Base-by-base conservation (phyloP, 805 yeast species). In the Ogataea pini region DNA sequence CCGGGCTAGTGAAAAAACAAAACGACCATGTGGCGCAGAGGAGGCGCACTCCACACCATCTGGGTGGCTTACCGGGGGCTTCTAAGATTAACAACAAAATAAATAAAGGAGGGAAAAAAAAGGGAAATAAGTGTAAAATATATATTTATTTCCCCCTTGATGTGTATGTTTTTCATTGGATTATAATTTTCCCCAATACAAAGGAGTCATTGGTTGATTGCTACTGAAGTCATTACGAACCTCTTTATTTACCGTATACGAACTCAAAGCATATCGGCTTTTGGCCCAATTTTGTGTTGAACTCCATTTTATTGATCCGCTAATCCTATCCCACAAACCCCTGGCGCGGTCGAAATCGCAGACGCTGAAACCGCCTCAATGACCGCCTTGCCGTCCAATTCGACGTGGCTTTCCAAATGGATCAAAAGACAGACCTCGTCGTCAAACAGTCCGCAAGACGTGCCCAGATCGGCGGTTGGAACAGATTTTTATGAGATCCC, bases 351-450 rank as follows among this genome's bases (percentile, higher is more conserved):
- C 18, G 9, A 31, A 13, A 16, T 6, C 31, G 31, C 31, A 31
- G 8, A 31, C 34, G 18, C 34, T 4, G 18, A n/a, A 8, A 31
- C 18, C 34, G 18, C 34, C 34, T 4, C 34, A 31, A 42, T 42
- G 45, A 14, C 45, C 8, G 31, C 45, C 7, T 13, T 32, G 20
- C 45, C 45, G 22, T 34, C 45, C 19, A 42, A 39, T 22, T 33
- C 46, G 10, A 42, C 40, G 17, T 42, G 46, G 46, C 32, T 42
- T 5, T 13, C 33, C 20, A 42, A 42, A 16, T 37, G 36, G 24
- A 28, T 42, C 20, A 42, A 34, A 27, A 18, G 46, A 12, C 39
- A 42, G 12, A 33, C 24, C 17, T 17, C 38, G 17, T 24, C 40
- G 32, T 28, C 36, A 7, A 17, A 19, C 4, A 16, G 3, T 31